phyloP scores from a whole-genome alignment of 805 yeast species.

The Saccharomycopsis fermentans region DNA sequence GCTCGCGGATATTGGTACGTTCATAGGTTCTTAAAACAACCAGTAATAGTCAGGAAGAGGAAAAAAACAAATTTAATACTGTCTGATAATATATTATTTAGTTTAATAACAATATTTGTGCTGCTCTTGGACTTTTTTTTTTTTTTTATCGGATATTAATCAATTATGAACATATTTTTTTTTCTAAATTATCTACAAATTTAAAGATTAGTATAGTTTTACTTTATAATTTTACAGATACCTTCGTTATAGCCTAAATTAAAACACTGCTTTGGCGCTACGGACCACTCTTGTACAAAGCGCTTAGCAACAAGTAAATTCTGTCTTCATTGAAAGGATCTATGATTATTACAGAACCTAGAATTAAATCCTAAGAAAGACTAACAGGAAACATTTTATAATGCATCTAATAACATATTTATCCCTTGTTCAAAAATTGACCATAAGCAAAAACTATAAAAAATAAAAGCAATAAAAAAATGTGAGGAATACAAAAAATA shows the following conservation, averaged over 20 bases:
- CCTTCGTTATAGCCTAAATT: not conserved
- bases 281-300: not conserved
- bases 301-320: too few species aligned
- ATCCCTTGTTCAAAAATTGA: not conserved
- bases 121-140: too few species aligned
- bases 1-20: too few species aligned
- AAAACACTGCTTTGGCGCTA: not conserved
- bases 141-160: too few species aligned
- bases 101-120: too few species aligned
- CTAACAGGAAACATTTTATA: not conserved
- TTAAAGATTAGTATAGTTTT: not conserved
- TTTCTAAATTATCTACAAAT: too few species aligned
- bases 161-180: too few species aligned
- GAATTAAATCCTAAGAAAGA: too few species aligned
- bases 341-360: not conserved
- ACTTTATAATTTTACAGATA: not conserved
- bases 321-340: not conserved
- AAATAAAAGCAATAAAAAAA: not conserved
- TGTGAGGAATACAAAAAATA: not conserved
- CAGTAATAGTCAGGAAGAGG: not conserved
- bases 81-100: too few species aligned
- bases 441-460: not conserved
- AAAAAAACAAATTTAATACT: not conserved
- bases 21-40: too few species aligned
- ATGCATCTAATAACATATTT: not conserved